Base-by-base conservation (phyloP, 495 filamentous ascomycete genomes). In the Parachaetomium inaequale region DNA sequence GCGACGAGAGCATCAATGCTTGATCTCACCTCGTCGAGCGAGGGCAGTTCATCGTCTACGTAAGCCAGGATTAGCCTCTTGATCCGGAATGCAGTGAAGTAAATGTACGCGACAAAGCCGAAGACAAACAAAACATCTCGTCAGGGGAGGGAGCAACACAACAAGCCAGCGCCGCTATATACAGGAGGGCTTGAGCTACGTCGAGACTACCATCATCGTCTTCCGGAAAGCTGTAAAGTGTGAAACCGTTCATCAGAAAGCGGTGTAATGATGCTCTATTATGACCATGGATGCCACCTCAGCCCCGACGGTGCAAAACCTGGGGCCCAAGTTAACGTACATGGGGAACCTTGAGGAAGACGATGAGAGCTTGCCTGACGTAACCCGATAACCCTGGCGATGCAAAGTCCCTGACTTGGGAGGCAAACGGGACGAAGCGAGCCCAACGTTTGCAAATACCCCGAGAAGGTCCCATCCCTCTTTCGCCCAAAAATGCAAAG, bases 271-370 rank as follows among this genome's bases (percentile, higher is more conserved):
- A 80, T 79, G 76, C 72, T 84, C 76, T 82, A 82, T 84, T 80
- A 65, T 72, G 69, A 73, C 75, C 74, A 77, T 51, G 61, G 51
- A 63, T 67, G 75, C 78, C 70, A 70, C 51, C 67, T 64, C 70
- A 71, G 71, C 67, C 73, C 72, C 68, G 63, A 59, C 67, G 66
- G 74, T 74, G 69, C 66, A 69, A 72, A 78, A 74, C 72, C 76
- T 74, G 76, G 74, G 73, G 66, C 71, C 73, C 69, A 73, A 72
- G 77, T 83, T 91, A 91, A 91, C 88, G 86, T 92, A 92, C 89
- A 92, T 87, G 80, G 61, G 61, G 32, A 83, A 75, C 82, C 82
- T 81, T 47, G 15, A 68, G 76, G 78, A 86, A 83, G 83, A 84
- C 83, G 84, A 85, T 82, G 84, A 85, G 82, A 81, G 81, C 81